Conservation (phyloP, 2,329 filamentous ascomycete genomes). For the Fusarium acutatum region DNA sequence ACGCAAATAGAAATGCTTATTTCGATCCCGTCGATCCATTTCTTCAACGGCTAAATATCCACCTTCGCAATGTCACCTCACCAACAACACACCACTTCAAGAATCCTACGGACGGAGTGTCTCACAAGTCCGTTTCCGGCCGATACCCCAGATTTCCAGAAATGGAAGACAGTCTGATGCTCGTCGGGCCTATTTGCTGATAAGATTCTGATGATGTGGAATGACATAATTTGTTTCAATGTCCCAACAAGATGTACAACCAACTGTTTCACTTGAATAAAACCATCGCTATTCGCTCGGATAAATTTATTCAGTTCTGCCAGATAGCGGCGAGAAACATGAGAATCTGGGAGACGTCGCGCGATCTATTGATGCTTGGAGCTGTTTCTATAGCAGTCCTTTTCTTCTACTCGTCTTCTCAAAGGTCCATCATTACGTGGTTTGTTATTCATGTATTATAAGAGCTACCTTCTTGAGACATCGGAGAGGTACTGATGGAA, state of each 20-base stretch:
- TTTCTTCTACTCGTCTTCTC: neutral
- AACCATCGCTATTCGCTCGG: too few relatives aligned
- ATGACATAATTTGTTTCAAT: neutral
- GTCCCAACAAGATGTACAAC: too few relatives aligned
- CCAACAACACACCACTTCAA: neutral
- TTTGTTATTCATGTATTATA: neutral
- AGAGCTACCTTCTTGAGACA: too few relatives aligned
- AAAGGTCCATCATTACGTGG: accelerated
- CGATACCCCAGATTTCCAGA: constrained; percentile 13
- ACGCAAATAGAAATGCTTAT: neutral
- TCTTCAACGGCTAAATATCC: neutral
- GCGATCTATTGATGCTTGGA: too few relatives aligned
- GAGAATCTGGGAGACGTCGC: too few relatives aligned
- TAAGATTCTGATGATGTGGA: neutral
- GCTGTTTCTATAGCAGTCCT: accelerated
- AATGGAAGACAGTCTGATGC: neutral
- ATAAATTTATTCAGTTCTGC: too few relatives aligned
- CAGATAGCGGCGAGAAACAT: too few relatives aligned
- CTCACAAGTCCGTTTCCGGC: constrained; percentile 16
- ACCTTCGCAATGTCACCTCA: neutral
- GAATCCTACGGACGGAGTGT: constrained; percentile 1
- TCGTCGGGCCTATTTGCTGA: neutral
- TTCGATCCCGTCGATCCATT: neutral
- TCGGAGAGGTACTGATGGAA: accelerated
- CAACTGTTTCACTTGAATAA: too few relatives aligned